Evolutionary conservation across 2,329 filamentous ascomycete genomes (phyloP).

Genomic region (Pestalotiopsis sp.): DNA sequence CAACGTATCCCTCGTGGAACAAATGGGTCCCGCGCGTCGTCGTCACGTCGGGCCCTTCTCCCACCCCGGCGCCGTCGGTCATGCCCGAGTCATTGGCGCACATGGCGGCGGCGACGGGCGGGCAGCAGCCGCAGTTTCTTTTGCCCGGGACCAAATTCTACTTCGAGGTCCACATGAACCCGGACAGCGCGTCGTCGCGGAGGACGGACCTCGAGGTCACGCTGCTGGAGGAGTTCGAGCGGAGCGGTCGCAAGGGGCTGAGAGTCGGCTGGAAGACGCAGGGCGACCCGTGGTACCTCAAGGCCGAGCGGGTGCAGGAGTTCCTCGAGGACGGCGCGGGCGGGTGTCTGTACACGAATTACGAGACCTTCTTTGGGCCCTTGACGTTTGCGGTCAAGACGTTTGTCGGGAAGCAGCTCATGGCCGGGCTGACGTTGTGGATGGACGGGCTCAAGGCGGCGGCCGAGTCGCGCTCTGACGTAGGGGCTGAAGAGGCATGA

Average conservation of each 20-base stretch:
- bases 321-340: constrained; percentile 34
- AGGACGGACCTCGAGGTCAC: constrained; percentile 29
- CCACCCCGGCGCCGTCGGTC: constrained; percentile 5
- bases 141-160: constrained; percentile 31
- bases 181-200: constrained; percentile 20
- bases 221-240: constrained; percentile 35
- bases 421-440: constrained; percentile 40
- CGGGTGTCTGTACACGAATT: constrained; percentile 42
- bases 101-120: constrained; percentile 12
- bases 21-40: constrained; percentile 32
- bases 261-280: constrained; percentile 41
- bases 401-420: constrained; percentile 34
- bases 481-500: not conserved
- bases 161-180: constrained; percentile 37
- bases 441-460: constrained; percentile 39
- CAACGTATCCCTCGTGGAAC: constrained; percentile 39
- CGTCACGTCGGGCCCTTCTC: constrained; percentile 17
- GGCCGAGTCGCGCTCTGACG: constrained; percentile 24
- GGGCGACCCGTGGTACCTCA: constrained; percentile 36
- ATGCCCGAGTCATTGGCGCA: constrained; percentile 20
- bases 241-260: constrained; percentile 34
- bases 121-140: constrained; percentile 25
- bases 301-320: constrained; percentile 46
- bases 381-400: constrained; percentile 37
- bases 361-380: constrained; percentile 48